phyloP scores from a whole-genome alignment of 768 basidiomycete species.

The Coprinellus aureogranulatus region DNA sequence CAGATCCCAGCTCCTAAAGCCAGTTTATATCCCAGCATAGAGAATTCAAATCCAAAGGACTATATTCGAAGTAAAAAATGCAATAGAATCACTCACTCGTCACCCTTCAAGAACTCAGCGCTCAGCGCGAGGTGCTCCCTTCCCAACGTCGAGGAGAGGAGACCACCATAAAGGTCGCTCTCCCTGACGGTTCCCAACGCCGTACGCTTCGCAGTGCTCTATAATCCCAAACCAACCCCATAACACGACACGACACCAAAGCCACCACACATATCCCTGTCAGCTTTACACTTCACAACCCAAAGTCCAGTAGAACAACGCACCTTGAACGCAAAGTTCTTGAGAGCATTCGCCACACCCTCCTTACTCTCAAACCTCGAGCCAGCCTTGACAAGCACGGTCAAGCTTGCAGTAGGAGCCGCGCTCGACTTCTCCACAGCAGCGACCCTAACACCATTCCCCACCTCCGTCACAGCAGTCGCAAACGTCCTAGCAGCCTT shows the following conservation, averaged over 20 bases:
- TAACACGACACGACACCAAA: too few relatives aligned
- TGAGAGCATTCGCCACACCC: conserved; percentile 90
- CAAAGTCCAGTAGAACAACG: conserved; percentile 20
- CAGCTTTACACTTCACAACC: background rate
- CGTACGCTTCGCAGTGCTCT: conserved; percentile 87
- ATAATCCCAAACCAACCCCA: conserved; percentile 2
- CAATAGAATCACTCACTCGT: conserved; percentile 71
- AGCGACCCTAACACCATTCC: conserved; percentile 78
- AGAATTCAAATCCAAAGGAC: background rate
- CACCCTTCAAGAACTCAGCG: conserved; percentile 91
- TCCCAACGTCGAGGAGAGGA: conserved; percentile 78
- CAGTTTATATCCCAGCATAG: too few relatives aligned
- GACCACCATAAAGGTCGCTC: conserved; percentile 90
- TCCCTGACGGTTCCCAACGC: conserved; percentile 89
- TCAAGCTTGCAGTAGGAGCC: conserved; percentile 82
- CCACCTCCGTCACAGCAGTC: conserved; percentile 67
- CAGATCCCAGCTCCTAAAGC: too few relatives aligned
- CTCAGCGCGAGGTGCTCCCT: conserved; percentile 91
- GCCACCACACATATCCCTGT: background rate
- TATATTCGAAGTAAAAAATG: background rate
- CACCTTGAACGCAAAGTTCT: conserved; percentile 99
- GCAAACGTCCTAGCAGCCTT: conserved; percentile 72
- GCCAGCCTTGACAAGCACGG: conserved; percentile 90
- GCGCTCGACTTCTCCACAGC: conserved; percentile 64
- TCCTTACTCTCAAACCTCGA: conserved; percentile 84